Percentiles rank a stretch among this genome's conserved stretches.
Conservation (phyloP, 805 yeast genomes). For the Candida arabinofermentans region DNA sequence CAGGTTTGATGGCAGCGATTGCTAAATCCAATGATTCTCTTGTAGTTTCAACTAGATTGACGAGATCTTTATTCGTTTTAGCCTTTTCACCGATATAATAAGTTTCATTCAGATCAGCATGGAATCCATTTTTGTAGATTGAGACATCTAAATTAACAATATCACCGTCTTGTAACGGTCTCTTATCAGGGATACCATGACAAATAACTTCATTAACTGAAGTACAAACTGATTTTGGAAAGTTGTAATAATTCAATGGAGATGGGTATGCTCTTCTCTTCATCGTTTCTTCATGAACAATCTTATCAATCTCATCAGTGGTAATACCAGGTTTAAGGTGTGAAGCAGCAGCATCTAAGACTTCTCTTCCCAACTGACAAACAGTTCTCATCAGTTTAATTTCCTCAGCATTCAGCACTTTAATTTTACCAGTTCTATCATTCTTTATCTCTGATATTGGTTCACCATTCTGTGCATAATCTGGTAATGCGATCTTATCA, state of each 20-base stretch:
- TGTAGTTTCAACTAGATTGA: constrained; percentile 86
- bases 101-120: constrained; percentile 94
- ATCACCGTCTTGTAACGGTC: constrained; percentile 87
- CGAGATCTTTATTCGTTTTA: constrained; percentile 70
- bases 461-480: constrained; percentile 75
- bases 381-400: constrained; percentile 72
- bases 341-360: constrained; percentile 85
- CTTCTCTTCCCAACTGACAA: constrained; percentile 76
- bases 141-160: constrained; percentile 89
- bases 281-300: constrained; percentile 84
- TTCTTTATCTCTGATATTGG: constrained; percentile 75
- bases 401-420: constrained; percentile 60
- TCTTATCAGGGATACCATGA: constrained; percentile 95
- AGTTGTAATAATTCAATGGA: constrained; percentile 90
- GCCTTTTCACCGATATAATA: constrained; percentile 94
- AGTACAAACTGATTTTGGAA: constrained; percentile 89
- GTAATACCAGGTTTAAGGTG: constrained; percentile 84
- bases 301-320: constrained; percentile 84
- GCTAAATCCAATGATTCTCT: constrained; percentile 85
- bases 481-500: constrained; percentile 67
- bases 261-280: constrained; percentile 92
- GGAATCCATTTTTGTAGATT: constrained; percentile 80
- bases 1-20: constrained; percentile 84
- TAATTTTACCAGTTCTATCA: constrained; percentile 65
- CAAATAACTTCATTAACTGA: constrained; percentile 94